Evolutionary conservation across 2,329 filamentous ascomycete species (phyloP), one percentile per base, ranked within the genome.

Genomic region (Sclerotinia spermophila): DNA sequence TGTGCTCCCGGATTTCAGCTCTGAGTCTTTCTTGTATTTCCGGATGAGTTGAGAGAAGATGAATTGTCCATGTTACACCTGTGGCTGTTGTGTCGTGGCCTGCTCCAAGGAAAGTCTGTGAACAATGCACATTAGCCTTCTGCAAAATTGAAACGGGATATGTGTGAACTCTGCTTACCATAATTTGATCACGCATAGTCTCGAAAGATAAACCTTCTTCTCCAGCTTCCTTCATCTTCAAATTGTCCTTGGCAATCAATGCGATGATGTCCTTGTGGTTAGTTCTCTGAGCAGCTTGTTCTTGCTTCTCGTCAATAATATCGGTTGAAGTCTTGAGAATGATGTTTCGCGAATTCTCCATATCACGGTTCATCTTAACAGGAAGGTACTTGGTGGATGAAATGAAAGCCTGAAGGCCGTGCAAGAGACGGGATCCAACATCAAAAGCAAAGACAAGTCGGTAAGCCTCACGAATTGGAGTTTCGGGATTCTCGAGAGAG

Each of bases 81-180:
- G 82, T 83, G 10, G 82, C 81, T 0, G 82, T 83, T 6, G 82
- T 84, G 44, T 83, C 82, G 73, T 83, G 82, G 6, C 82, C 80
- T 0, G 93, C 93, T 1, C 90, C 90, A 8, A 96, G 86, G 82
- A 96, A 95, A 0, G 92, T 96, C 92, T 96, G 95, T 38, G 27
- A 45, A 55, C 2, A 42, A 42, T 30, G 15, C 15, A 17, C 15
- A 10, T 67, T 55, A 53, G 64, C 7, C 19, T 30, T 55, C 19
- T 17, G 38, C 8, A 55, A 24, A 5, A 40, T 21, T 5, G 5
- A 0, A n/a, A 35, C 0, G 21, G 10, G 24, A 11, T 11, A 15
- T 17, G 5, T 40, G 4, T 1, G 1, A 24, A 1, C 11, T 35
- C 3, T 42, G 64, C 64, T 67, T 67, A 67, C 64, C 64, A 67